A percentile compares a stretch with the other conserved stretches of the same genome.
These are phyloP conservation scores for Trichoderma sp. DNA, from an alignment of 2,329 filamentous ascomycete genomes.

Conservation along the genomic window DNA sequence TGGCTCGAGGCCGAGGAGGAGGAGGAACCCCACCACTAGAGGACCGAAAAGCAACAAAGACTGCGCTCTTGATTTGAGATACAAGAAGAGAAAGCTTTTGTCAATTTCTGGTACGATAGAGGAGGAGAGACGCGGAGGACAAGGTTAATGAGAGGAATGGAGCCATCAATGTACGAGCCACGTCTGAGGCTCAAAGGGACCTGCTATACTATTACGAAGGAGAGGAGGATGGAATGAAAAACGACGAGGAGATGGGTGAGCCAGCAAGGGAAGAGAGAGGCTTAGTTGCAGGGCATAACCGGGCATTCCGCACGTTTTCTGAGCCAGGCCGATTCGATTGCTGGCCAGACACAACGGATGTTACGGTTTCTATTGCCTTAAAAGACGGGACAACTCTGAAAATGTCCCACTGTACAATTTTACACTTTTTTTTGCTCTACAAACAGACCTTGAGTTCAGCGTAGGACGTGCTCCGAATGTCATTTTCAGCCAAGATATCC, in stretches of 20 bases:
- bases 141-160: neutral
- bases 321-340: too few relatives aligned
- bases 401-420: constrained; percentile 46
- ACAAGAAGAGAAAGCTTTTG: constrained; percentile 3
- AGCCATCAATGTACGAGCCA: neutral
- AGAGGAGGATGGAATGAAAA: constrained; percentile 3
- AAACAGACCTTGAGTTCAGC: constrained; percentile 39
- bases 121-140: neutral
- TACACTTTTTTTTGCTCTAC: constrained; percentile 38
- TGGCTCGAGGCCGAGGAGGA: constrained; percentile 86
- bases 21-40: constrained; percentile 53
- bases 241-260: neutral
- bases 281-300: constrained; percentile 11
- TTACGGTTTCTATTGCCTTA: constrained; percentile 16
- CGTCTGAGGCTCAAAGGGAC: neutral
- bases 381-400: constrained; percentile 29
- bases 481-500: too few relatives aligned
- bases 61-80: neutral
- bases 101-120: neutral
- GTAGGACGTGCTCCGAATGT: constrained; percentile 39
- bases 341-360: constrained; percentile 26
- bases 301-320: constrained; percentile 20
- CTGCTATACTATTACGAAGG: neutral
- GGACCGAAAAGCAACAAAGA: neutral
- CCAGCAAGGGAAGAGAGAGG: constrained; percentile 1